Evolutionary conservation across 1,284 basidiomycete genomes (phyloP).

Genomic region (Ceratobasidium sp.): DNA sequence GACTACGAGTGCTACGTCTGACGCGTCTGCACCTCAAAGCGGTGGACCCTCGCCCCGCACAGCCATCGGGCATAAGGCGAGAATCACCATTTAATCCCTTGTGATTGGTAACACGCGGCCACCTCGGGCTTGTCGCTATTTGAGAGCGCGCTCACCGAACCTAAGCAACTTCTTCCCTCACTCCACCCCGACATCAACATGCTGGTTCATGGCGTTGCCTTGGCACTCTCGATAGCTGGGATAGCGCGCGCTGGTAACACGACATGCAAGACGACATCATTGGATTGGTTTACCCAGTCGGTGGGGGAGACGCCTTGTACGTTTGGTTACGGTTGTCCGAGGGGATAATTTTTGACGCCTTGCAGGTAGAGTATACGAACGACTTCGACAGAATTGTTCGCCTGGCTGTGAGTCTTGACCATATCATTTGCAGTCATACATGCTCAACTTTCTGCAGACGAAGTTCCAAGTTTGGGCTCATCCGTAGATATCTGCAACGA

Average conservation of each 20-base stretch:
- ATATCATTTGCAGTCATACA: not conserved
- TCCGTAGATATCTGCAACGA: not conserved
- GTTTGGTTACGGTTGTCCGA: not conserved
- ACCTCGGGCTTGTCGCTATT: too few relatives aligned
- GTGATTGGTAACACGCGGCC: too few relatives aligned
- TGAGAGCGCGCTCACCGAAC: too few relatives aligned
- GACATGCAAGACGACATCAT: slow-evolving; percentile 23
- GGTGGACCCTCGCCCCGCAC: too few relatives aligned
- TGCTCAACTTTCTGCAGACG: not conserved
- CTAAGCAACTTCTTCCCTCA: too few relatives aligned
- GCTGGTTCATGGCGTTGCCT: not conserved
- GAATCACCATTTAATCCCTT: too few relatives aligned
- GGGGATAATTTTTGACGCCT: not conserved
- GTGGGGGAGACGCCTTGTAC: slow-evolving; percentile 18
- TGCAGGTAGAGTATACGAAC: slow-evolving; percentile 10
- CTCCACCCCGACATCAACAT: too few relatives aligned
- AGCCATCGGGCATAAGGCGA: too few relatives aligned
- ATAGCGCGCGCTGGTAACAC: slow-evolving; percentile 6
- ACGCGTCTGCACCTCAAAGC: too few relatives aligned
- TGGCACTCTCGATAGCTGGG: not conserved
- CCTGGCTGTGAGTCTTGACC: not conserved
- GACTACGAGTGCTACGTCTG: too few relatives aligned
- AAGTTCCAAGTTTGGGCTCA: not conserved
- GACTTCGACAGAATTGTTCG: slow-evolving; percentile 7
- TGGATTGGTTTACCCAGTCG: slow-evolving; percentile 25